A percentile compares a stretch with the other conserved stretches of the same genome.
Evolutionary conservation across 768 basidiomycete genomes (phyloP).

Genomic region (Ramaria sp.): DNA sequence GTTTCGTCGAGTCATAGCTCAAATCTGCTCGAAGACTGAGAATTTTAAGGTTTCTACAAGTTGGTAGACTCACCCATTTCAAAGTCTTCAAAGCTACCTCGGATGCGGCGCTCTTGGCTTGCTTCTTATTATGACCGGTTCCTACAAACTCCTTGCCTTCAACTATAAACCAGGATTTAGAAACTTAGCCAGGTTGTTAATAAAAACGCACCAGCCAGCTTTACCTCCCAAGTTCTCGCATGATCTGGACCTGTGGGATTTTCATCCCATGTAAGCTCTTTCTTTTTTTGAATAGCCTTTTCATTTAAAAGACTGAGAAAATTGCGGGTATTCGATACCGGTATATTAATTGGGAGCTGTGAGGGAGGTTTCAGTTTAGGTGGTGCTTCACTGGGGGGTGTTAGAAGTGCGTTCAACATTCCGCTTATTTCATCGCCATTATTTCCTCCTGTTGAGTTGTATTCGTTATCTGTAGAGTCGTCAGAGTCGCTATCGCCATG

Average conservation of each 20-base stretch:
- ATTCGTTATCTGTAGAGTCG: neutral
- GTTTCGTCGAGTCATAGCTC: too few species aligned
- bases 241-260: neutral
- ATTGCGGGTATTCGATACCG: neutral
- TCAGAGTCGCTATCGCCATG: neutral
- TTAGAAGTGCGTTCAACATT: neutral
- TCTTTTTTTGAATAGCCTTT: neutral
- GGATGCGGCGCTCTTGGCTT: neutral
- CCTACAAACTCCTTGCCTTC: neutral
- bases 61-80: neutral
- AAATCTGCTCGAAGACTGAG: too few species aligned
- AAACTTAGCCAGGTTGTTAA: neutral
- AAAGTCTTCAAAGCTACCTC: neutral
- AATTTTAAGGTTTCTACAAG: neutral
- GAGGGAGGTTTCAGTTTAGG: neutral
- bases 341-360: neutral
- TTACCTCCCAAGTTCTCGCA: neutral
- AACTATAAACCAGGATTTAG: neutral
- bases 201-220: neutral
- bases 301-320: neutral
- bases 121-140: neutral
- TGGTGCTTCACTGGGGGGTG: neutral
- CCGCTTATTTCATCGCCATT: neutral
- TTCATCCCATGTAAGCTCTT: neutral
- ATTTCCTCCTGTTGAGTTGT: neutral